Evolutionary conservation across 208 protist species (phyloP).

Genomic region (Leptomonas pyrrhocoris): DNA sequence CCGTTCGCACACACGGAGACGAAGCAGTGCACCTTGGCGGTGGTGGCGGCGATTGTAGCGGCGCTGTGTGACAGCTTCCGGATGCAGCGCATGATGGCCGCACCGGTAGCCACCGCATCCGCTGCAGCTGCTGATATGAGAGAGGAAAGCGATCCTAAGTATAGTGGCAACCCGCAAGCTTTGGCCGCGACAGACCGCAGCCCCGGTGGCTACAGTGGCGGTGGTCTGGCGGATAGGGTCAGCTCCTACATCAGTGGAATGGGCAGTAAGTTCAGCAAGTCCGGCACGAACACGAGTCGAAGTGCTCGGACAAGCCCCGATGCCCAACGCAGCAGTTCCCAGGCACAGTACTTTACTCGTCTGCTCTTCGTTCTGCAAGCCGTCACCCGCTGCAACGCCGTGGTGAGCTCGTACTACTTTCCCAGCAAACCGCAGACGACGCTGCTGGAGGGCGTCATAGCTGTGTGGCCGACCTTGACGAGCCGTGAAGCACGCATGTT

Average conservation of each 20-base stretch:
- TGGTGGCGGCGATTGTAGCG: conserved; percentile 48
- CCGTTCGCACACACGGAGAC: conserved; percentile 31
- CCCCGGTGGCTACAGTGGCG: too few relatives aligned
- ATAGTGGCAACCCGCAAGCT: not conserved
- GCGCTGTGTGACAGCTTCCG: conserved; percentile 62
- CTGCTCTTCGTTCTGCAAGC: conserved; percentile 30
- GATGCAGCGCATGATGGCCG: conserved; percentile 28
- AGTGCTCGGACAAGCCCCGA: not conserved
- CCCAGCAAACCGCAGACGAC: conserved; percentile 64
- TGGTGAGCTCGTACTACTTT: conserved; percentile 65
- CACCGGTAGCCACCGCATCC: not conserved
- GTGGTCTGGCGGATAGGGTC: not conserved
- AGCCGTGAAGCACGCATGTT: conserved; percentile 36
- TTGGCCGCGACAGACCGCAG: not conserved
- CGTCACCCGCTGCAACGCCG: conserved; percentile 29
- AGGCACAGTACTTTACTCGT: conserved; percentile 22
- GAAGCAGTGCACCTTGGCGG: conserved; percentile 56
- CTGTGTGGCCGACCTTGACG: conserved; percentile 58
- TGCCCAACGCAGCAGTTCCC: not conserved
- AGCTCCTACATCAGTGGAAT: conserved; percentile 24
- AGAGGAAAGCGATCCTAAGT: too few relatives aligned
- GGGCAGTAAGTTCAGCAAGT: not conserved
- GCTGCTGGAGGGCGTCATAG: conserved; percentile 49
- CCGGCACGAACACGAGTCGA: not conserved
- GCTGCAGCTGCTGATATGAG: not conserved